phyloP scores from a whole-genome alignment of 2,329 filamentous ascomycete species.

The Ilyonectria mors-panacis region DNA sequence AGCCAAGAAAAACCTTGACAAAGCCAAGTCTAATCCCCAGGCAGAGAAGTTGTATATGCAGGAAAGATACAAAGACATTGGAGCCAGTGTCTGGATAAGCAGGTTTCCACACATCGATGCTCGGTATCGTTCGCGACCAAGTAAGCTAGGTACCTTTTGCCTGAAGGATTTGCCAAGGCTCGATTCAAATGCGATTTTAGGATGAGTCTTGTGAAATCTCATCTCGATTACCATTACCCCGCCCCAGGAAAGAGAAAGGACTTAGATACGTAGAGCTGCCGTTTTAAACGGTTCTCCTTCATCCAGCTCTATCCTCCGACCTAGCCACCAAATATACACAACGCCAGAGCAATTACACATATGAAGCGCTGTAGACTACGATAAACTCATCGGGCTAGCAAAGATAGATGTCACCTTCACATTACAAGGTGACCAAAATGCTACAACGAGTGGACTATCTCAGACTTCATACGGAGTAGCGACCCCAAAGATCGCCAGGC shows the following conservation, averaged over 20 bases:
- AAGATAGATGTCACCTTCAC: no score
- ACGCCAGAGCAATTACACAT: background rate
- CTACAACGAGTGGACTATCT: no score
- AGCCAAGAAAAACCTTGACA: conserved; percentile 15
- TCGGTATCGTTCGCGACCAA: background rate
- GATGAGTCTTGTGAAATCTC: background rate
- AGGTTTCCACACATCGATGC: background rate
- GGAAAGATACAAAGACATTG: background rate
- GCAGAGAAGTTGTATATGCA: background rate
- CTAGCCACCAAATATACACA: background rate
- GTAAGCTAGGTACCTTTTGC: background rate
- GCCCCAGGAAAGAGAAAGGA: background rate
- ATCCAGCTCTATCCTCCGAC: background rate
- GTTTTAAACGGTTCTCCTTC: background rate
- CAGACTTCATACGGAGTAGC: no score
- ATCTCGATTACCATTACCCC: background rate
- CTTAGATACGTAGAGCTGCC: background rate
- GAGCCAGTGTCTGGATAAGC: background rate
- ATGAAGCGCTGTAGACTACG: background rate
- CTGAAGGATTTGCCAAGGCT: background rate
- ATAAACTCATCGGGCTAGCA: background rate
- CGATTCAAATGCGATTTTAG: background rate
- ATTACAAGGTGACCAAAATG: no score
- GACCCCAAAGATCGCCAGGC: no score
- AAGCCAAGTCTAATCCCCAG: conserved; percentile 11